Conservation (phyloP, 345 rosid genomes). For the Lumnitzera littorea region DNA sequence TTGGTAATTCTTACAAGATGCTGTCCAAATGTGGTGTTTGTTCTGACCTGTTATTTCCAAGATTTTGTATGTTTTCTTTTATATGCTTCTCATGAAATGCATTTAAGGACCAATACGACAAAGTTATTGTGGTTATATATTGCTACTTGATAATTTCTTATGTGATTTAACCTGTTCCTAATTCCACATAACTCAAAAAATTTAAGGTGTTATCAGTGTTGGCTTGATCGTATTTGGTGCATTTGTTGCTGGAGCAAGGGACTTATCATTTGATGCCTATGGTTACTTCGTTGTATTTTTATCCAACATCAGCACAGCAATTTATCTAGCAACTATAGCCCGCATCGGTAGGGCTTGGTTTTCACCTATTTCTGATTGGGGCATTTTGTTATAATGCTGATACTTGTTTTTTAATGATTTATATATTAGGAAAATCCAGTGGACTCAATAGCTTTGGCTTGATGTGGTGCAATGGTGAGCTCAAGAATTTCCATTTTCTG, state of each 20-base stretch:
- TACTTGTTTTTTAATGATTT: conserved; percentile 10
- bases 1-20: too few species aligned
- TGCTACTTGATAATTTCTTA: background rate
- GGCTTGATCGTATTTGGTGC: conserved; percentile 88
- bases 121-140: too few species aligned
- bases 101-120: too few species aligned
- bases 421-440: conserved; percentile 77
- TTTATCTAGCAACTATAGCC: conserved; percentile 83
- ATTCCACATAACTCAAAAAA: conserved; percentile 35
- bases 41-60: too few species aligned
- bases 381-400: conserved; percentile 3
- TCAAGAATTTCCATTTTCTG: conserved; percentile 6
- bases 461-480: conserved; percentile 97
- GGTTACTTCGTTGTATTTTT: conserved; percentile 84
- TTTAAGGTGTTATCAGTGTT: conserved; percentile 66
- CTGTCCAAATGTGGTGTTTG: too few species aligned
- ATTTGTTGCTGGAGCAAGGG: conserved; percentile 92
- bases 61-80: too few species aligned
- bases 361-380: conserved; percentile 1
- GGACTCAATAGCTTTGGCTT: conserved; percentile 98
- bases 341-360: conserved; percentile 58
- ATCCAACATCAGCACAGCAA: conserved; percentile 85
- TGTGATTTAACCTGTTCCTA: conserved; percentile 19
- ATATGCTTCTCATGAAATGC: too few species aligned
- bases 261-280: conserved; percentile 84